Conservation (phyloP, 495 filamentous ascomycete species). For the Aspergillus nanangensis region DNA sequence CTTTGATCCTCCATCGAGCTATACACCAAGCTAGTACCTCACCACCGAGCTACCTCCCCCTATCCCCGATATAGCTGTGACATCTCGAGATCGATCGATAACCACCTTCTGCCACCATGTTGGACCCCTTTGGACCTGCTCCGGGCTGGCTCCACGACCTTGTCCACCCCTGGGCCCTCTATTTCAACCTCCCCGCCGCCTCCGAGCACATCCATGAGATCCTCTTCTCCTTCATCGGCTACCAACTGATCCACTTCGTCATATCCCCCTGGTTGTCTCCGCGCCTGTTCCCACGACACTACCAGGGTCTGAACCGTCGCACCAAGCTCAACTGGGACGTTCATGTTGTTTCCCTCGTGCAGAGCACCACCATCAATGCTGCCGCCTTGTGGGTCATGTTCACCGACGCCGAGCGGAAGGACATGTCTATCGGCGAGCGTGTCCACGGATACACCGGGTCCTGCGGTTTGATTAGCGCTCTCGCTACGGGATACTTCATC, state of each 20-base stretch:
- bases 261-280: constrained; percentile 72
- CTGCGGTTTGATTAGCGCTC: constrained; percentile 75
- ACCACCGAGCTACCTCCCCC: not conserved
- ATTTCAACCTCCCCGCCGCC: constrained; percentile 61
- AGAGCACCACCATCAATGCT: constrained; percentile 73
- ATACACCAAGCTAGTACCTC: not conserved
- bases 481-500: constrained; percentile 92
- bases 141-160: constrained; percentile 38
- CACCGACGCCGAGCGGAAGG: constrained; percentile 66
- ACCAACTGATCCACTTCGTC: constrained; percentile 68
- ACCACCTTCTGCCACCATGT: no score
- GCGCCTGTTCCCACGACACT: constrained; percentile 64
- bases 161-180: constrained; percentile 40
- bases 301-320: constrained; percentile 58
- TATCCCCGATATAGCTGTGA: not conserved
- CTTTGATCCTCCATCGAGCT: not conserved
- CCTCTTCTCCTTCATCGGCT: constrained; percentile 64
- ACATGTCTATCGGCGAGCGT: constrained; percentile 69
- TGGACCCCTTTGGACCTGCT: constrained; percentile 45
- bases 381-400: constrained; percentile 82
- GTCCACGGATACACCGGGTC: constrained; percentile 86
- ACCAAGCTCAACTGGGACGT: constrained; percentile 93
- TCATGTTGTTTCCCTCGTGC: constrained; percentile 89
- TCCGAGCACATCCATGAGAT: constrained; percentile 89
- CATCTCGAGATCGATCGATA: no score